Evolutionary conservation across 164 flowering plant species (phyloP).

Genomic region (Stephania japonica): DNA sequence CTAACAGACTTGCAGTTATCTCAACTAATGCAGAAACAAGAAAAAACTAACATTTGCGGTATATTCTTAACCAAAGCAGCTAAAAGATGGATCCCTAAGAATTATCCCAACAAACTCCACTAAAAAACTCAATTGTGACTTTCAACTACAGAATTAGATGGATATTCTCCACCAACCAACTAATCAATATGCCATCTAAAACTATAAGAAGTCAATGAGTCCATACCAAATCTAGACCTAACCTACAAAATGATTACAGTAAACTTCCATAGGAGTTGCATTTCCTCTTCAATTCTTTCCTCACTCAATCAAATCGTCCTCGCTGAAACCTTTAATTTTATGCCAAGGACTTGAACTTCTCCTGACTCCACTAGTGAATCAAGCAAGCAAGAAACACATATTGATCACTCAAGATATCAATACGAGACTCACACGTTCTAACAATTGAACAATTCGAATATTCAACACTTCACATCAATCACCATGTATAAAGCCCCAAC

Average conservation of each 20-base stretch:
- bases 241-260: not conserved
- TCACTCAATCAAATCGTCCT: not conserved
- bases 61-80: not conserved
- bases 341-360: not conserved
- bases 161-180: not conserved
- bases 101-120: not conserved
- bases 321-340: not conserved
- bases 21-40: not conserved
- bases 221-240: not conserved
- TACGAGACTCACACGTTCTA: not conserved
- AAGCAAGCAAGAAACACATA: not conserved
- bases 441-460: not conserved
- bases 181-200: not conserved
- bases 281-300: not conserved
- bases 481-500: not conserved
- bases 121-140: not conserved
- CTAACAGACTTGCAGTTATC: not conserved
- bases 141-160: not conserved
- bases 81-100: not conserved
- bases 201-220: not conserved
- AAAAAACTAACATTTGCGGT: too few relatives aligned
- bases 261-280: not conserved
- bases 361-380: not conserved
- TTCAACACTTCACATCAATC: not conserved
- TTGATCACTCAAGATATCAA: not conserved